Evolutionary conservation across 2,329 filamentous ascomycete genomes (phyloP).

Genomic region (Neofusicoccum laricinum): DNA sequence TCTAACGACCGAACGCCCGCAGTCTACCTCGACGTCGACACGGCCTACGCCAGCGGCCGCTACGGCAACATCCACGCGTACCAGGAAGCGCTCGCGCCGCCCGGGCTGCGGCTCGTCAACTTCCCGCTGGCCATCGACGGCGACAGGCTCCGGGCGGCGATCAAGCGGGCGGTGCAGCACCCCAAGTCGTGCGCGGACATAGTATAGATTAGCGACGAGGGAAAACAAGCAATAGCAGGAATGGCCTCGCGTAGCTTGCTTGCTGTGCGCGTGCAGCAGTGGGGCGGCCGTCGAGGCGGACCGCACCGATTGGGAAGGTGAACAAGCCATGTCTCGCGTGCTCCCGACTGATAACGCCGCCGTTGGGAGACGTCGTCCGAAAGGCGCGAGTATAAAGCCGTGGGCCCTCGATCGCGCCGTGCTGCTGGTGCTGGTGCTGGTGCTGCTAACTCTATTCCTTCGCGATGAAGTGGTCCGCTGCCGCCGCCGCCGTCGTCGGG

Average conservation of each 20-base stretch:
- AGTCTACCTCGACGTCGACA: conserved; percentile 46
- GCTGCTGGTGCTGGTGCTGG: too few relatives aligned
- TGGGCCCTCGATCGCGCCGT: too few relatives aligned
- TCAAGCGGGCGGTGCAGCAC: conserved; percentile 37
- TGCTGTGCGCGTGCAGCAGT: not conserved
- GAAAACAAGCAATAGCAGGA: not conserved
- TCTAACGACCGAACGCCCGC: too few relatives aligned
- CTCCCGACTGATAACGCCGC: too few relatives aligned
- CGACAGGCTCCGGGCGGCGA: conserved; percentile 32
- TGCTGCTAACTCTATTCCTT: too few relatives aligned
- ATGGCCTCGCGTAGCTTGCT: not conserved
- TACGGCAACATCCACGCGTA: conserved; percentile 47
- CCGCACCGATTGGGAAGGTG: not conserved
- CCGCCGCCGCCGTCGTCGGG: not conserved
- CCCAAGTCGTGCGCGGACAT: conserved; percentile 20
- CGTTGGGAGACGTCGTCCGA: too few relatives aligned
- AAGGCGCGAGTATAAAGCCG: not conserved
- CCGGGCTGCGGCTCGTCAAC: conserved; percentile 38
- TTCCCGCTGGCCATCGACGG: conserved; percentile 40
- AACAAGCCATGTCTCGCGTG: not conserved
- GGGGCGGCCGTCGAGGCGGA: not conserved
- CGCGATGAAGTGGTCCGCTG: not conserved
- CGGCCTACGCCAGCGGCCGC: conserved; percentile 37
- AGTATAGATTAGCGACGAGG: not conserved
- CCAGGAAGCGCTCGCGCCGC: conserved; percentile 38